Evolutionary conservation across 202 grass and related monocot genomes (phyloP).

Genomic region (Panicum virgatum): DNA sequence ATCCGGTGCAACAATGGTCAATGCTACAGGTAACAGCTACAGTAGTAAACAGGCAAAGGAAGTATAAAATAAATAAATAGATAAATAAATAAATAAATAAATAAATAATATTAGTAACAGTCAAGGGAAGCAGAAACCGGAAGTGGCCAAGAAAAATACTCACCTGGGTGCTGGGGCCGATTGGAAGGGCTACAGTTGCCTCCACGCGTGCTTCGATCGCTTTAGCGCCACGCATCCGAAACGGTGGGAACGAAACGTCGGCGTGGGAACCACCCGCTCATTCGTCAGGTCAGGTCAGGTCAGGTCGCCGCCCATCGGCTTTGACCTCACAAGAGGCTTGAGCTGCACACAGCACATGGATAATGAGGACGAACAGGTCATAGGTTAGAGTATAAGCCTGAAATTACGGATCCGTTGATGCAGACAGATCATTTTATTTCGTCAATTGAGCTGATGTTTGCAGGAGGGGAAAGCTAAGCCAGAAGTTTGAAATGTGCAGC

Average conservation of each 20-base stretch:
- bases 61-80: too few relatives aligned
- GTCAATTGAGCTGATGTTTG: conserved; percentile 8
- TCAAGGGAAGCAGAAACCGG: not conserved
- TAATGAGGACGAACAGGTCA: conserved; percentile 19
- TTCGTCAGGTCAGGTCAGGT: not conserved
- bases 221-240: conserved; percentile 39
- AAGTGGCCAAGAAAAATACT: not conserved
- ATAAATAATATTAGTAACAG: not conserved
- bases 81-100: too few relatives aligned
- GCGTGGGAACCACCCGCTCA: not conserved
- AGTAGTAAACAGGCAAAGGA: too few relatives aligned
- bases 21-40: not conserved
- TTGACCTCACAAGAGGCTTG: conserved; percentile 37
- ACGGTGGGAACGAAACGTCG: conserved; percentile 16
- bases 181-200: conserved; percentile 30
- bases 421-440: not conserved
- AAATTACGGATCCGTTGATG: conserved; percentile 18
- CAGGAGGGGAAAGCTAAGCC: conserved; percentile 11
- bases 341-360: conserved; percentile 23
- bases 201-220: conserved; percentile 43
- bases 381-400: conserved; percentile 13
- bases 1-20: not conserved
- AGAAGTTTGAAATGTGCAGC: conserved; percentile 13
- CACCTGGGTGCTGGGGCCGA: not conserved
- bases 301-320: conserved; percentile 31